Conservation (phyloP, 2,329 filamentous ascomycete species). For the Sclerotinia minor region DNA sequence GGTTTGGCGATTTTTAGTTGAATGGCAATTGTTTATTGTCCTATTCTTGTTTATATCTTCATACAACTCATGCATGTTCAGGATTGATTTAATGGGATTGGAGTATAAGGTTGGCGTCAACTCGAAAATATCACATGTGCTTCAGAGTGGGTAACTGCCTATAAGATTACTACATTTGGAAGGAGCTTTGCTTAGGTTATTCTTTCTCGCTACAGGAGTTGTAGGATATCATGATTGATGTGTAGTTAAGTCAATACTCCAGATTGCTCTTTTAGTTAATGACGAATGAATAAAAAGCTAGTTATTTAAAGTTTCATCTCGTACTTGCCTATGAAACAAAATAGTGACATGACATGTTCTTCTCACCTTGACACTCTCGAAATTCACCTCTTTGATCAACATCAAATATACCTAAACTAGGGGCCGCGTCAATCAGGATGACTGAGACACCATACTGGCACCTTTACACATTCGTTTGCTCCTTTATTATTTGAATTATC, state of each 20-base stretch:
- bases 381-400: background rate
- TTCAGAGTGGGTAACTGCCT: slow-evolving; percentile 10
- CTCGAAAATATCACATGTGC: slow-evolving; percentile 10
- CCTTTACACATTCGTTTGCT: slow-evolving; percentile 20
- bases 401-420: slow-evolving; percentile 16
- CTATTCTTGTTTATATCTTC: slow-evolving; percentile 24
- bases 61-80: slow-evolving; percentile 15
- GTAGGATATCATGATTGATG: slow-evolving; percentile 4
- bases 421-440: slow-evolving; percentile 20
- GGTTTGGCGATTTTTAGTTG: slow-evolving; percentile 38
- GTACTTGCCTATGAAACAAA: background rate
- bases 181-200: slow-evolving; percentile 13
- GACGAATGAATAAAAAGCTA: slow-evolving; percentile 23
- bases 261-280: slow-evolving; percentile 23
- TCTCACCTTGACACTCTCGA: background rate
- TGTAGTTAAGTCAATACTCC: slow-evolving; percentile 17
- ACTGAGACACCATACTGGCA: slow-evolving; percentile 23
- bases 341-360: background rate
- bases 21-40: slow-evolving; percentile 22
- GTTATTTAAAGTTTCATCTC: background rate
- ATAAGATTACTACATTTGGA: slow-evolving; percentile 2
- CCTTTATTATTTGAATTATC: slow-evolving; percentile 4
- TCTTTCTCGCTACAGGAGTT: slow-evolving; percentile 15
- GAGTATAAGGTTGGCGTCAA: slow-evolving; percentile 25
- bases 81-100: slow-evolving; percentile 23